Percentiles rank a stretch among this genome's conserved stretches.
Evolutionary conservation across 1,139 yeast genomes (phyloP).

Genomic region (Blastobotrys indianensis): DNA sequence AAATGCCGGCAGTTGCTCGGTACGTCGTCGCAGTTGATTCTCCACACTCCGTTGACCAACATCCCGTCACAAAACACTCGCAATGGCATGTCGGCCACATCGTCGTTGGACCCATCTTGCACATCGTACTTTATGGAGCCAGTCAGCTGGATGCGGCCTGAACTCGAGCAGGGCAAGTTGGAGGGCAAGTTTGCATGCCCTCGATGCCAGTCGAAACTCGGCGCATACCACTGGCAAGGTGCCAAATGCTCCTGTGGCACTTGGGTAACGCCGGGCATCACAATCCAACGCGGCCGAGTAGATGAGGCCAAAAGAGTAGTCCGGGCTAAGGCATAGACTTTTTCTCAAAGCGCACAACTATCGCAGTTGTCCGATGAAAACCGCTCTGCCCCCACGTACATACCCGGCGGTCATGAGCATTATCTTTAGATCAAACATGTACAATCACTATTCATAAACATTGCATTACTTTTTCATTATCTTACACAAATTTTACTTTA

Average conservation of each 20-base stretch:
- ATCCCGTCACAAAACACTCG: constrained; percentile 19
- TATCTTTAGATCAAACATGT: no score
- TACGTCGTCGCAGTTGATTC: constrained; percentile 22
- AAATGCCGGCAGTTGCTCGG: constrained; percentile 32
- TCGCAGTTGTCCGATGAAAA: no score
- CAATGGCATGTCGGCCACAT: constrained; percentile 33
- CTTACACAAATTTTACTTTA: neutral
- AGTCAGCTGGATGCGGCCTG: constrained; percentile 81
- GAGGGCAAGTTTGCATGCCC: constrained; percentile 89
- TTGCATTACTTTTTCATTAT: no score
- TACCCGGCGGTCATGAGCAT: no score
- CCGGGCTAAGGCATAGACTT: constrained; percentile 11
- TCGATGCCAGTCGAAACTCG: constrained; percentile 64
- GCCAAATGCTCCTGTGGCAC: constrained; percentile 89
- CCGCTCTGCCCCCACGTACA: no score
- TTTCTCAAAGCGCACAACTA: neutral
- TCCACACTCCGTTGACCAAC: constrained; percentile 20
- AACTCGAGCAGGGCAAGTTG: constrained; percentile 56
- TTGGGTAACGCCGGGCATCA: constrained; percentile 94
- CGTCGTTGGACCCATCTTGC: constrained; percentile 62
- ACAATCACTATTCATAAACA: no score
- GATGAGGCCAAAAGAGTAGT: constrained; percentile 46
- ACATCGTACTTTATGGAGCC: constrained; percentile 90
- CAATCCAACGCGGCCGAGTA: constrained; percentile 72
- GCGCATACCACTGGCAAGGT: constrained; percentile 94